These are phyloP conservation scores for Penicillium sp. DNA, from an alignment of 2,329 filamentous ascomycete species.

Conservation along the genomic window DNA sequence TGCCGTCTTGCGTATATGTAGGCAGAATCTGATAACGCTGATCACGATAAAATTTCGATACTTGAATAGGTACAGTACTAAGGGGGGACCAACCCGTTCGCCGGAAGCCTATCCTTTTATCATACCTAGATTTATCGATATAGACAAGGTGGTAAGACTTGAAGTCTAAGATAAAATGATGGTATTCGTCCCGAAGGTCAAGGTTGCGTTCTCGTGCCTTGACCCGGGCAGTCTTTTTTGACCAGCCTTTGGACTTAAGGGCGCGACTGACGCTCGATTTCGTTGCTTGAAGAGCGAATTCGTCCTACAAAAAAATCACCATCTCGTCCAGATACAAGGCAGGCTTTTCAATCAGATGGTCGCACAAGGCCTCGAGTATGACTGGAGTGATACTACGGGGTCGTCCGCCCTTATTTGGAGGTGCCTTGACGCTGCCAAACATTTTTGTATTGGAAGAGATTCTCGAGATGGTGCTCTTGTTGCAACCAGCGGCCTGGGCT, in stretches of 20 bases:
- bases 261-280: conserved; percentile 18
- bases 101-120: conserved; percentile 20
- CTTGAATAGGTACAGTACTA: too few species aligned
- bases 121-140: conserved; percentile 1
- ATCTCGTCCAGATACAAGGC: conserved; percentile 19
- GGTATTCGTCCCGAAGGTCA: conserved; percentile 36
- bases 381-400: background rate
- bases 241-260: conserved; percentile 13
- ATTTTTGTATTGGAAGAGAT: too few species aligned
- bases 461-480: background rate
- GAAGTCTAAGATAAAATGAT: conserved; percentile 33
- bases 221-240: conserved; percentile 22
- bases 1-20: too few species aligned
- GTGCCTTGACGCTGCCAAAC: too few species aligned
- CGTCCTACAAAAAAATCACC: background rate
- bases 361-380: conserved; percentile 1
- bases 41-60: too few species aligned
- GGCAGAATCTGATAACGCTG: too few species aligned
- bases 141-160: background rate
- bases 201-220: conserved; percentile 33
- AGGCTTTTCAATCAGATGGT: conserved; percentile 21
- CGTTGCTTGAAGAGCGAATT: conserved; percentile 8
- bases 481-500: background rate
- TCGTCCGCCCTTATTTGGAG: too few species aligned
- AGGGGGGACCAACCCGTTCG: too few species aligned